Base-by-base conservation (phyloP, 1,284 basidiomycete species). In the Pascua sp. region DNA sequence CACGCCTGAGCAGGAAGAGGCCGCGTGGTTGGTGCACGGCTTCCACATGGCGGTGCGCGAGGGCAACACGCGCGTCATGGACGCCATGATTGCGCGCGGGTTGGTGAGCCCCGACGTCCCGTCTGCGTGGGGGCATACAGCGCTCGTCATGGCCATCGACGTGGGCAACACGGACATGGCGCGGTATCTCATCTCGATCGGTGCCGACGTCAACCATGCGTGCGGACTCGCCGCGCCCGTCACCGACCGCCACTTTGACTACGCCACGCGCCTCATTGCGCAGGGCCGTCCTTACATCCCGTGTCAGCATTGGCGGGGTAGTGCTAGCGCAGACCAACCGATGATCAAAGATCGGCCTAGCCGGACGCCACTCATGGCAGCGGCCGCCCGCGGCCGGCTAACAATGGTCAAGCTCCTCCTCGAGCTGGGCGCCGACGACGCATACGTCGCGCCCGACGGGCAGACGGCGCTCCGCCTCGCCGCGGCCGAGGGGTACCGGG, bases 281-380 rank as follows among this genome's bases (percentile, higher is more conserved):
- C 3, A 32, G 24, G 24, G 24, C 24, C 7, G 24, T 7, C 24
- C 24, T 4, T 32, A 32, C 24, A 7, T 32, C 24, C 4, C 3
- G 24, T 7, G n/a, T n/a, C n/a, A n/a, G n/a, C n/a, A n/a, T n/a
- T n/a, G n/a, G n/a, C n/a, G n/a, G n/a, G n/a, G n/a, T n/a, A n/a
- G n/a, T n/a, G n/a, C n/a, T n/a, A n/a, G n/a, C n/a, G n/a, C n/a
- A n/a, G n/a, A n/a, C n/a, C n/a, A n/a, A n/a, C n/a, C n/a, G n/a
- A n/a, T n/a, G n/a, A n/a, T n/a, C n/a, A 16, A 37, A 12, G 24
- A 15, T 12, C 11, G 41, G 24, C 17, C 9, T 11, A 2, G 24
- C 17, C 9, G 45, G 38, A 88, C 91, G 0, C 82, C 91, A 15
- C 73, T 95, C 37, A 91, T 94, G 68, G 80, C 93, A 0, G 90